Evolutionary conservation across 371 early-diverging fungal genomes (phyloP).

Genomic region (Sanchytrium tribonematis): DNA sequence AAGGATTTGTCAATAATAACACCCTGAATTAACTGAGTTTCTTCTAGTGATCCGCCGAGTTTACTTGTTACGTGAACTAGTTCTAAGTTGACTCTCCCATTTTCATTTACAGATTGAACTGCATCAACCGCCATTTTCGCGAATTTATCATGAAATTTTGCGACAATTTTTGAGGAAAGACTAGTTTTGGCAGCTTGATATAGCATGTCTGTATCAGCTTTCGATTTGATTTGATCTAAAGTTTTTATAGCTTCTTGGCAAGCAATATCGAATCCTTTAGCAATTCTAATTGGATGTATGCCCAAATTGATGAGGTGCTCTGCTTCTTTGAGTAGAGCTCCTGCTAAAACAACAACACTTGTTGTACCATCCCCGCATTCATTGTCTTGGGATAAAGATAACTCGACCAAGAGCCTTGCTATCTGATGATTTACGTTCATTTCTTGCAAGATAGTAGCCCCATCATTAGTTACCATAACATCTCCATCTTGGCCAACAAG

Average conservation of each 20-base stretch:
- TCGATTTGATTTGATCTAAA: conserved; percentile 58
- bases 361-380: conserved; percentile 99
- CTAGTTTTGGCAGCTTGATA: conserved; percentile 91
- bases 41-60: conserved; percentile 77
- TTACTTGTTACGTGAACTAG: conserved; percentile 97
- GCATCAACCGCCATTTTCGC: conserved; percentile 94
- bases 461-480: conserved; percentile 98
- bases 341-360: conserved; percentile 95
- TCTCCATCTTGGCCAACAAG: conserved; percentile 96
- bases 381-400: conserved; percentile 96
- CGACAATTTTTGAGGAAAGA: conserved; percentile 93
- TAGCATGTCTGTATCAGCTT: conserved; percentile 49
- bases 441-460: conserved; percentile 96
- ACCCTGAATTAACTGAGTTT: conserved; percentile 81
- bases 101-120: conserved; percentile 83
- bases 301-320: conserved; percentile 82
- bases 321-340: conserved; percentile 88
- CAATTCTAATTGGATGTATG: conserved; percentile 95
- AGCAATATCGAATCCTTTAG: conserved; percentile 94
- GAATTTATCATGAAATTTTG: conserved; percentile 86
- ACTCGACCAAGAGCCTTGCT: conserved; percentile 85
- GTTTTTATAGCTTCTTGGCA: conserved; percentile 70
- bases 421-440: conserved; percentile 99
- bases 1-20: conserved; percentile 98
- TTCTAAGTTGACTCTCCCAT: conserved; percentile 97